Evolutionary conservation across 1,284 basidiomycete genomes (phyloP), one percentile per base, ranked within the genome.

Genomic region (Erythrobasidium hasegawianum): DNA sequence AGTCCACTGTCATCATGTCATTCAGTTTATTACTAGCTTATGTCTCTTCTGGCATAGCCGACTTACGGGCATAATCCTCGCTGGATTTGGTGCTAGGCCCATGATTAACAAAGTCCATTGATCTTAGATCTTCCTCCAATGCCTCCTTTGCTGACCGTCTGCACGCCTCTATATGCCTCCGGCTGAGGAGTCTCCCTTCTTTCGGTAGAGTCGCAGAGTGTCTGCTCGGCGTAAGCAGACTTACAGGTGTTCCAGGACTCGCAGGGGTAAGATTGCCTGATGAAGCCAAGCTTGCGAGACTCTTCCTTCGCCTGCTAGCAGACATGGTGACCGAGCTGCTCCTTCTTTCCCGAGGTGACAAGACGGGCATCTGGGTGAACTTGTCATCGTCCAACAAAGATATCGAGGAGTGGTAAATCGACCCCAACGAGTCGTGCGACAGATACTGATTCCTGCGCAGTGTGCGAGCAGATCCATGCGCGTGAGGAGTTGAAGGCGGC

Each of bases 161-260:
- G 33, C 62, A 57, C 16, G 62, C 62, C 41, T 65, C 62, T 9
- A 65, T 65, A 27, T 65, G 62, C 38, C 49, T 57, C 55, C 62
- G 41, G 18, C 53, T 57, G 26, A 65, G 45, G 24, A 33, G 22
- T 10, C 24, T 39, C 3, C 62, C 62, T 53, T 65, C 62, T 16
- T 22, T 57, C 22, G 61, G 41, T 7, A 55, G 10, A 16, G 54
- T n/a, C 54, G 27, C 16, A 18, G 43, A 18, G 16, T 47, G 54
- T 33, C 2, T 39, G 16, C 45, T 22, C 7, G 55, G 45, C 8
- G 22, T 33, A 1, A 29, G 2, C 16, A 58, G 55, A 16, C 62
- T 33, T 13, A 29, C 38, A n/a, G 62, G 55, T 10, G 62, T 58
- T 47, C 43, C 43, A 18, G 43, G 43, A 47, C 20, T 41, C 20